Base-by-base conservation (phyloP, 2,329 filamentous ascomycete species). In the Akanthomyces muscarius region DNA sequence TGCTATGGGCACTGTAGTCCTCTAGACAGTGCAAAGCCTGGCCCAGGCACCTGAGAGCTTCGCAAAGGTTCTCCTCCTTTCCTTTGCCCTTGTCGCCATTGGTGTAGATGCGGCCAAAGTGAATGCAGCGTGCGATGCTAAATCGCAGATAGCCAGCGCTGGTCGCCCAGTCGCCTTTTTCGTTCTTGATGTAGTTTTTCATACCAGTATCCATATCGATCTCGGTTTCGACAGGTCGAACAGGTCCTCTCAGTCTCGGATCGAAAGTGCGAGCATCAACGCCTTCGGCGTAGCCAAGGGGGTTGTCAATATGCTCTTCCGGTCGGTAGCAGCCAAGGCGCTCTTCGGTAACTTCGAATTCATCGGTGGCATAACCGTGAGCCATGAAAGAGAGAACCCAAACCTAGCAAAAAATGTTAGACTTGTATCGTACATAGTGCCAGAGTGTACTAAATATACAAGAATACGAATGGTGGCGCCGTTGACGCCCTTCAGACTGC, bases 131-230 rank as follows among this genome's bases (percentile, higher is more conserved):
- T 16, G 82, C 82, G 65, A 95, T 81, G 69, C 89, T 92, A 76
- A 86, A 91, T 68, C 88, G 87, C 64, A 97, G 82, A 71, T 94
- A 97, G 45, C 90, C 93, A 8, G 90, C 81, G 66, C 92, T 97
- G 23, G 95, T 99, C 1, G 93, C 91, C 90, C 93, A 97, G 47
- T 86, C 84, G 5, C 92, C 91, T 16, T 78, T 80, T 74, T 98
- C 94, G 71, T 97, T 98, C 65, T 94, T 88, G 68, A 99, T 98
- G 75, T 99, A 99, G 74, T 98, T 98, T 77, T 98, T 99, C 94
- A 99, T 97, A n/a, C 93, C 93, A 1, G 91, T 95, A 6, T 83
- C 78, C 41, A 78, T 78, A 70, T 95, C 91, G 63, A 95, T 84
- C 64, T 90, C 86, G 23, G 90, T 85, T 71, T 95, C 91, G 47